phyloP scores from a whole-genome alignment of 441 rosid species.

The Raphanus hybrid region DNA sequence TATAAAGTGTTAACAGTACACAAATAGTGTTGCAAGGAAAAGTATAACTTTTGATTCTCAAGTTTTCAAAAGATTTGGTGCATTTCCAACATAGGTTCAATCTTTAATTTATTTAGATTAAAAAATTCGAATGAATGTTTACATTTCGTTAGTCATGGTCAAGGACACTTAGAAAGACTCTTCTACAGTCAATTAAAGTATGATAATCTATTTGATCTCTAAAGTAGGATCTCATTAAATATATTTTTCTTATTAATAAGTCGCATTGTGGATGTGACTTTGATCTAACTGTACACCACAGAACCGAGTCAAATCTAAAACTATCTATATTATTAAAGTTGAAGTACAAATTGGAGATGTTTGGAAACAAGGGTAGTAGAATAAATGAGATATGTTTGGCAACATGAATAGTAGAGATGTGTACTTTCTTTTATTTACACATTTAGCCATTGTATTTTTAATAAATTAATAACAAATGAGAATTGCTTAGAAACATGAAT shows the following conservation, averaged over 20 bases:
- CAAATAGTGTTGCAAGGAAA: slow-evolving; percentile 8
- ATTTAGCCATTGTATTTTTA: too few species aligned
- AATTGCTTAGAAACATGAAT: too few species aligned
- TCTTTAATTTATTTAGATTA: not conserved
- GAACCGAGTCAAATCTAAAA: slow-evolving; percentile 8
- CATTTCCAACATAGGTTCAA: slow-evolving; percentile 6
- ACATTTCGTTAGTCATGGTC: slow-evolving; percentile 30
- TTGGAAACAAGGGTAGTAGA: too few species aligned
- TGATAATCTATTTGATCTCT: slow-evolving; percentile 25
- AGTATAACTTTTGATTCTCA: not conserved
- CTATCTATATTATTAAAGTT: too few species aligned
- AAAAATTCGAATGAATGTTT: not conserved
- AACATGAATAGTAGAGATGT: too few species aligned
- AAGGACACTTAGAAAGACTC: slow-evolving; percentile 36
- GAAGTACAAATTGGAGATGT: too few species aligned
- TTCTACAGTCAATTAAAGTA: slow-evolving; percentile 36
- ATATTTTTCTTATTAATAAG: not conserved
- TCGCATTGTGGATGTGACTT: slow-evolving; percentile 11
- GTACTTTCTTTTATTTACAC: too few species aligned
- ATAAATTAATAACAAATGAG: too few species aligned
- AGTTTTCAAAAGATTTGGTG: slow-evolving; percentile 34
- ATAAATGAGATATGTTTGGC: too few species aligned
- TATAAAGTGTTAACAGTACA: not conserved
- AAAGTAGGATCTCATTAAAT: not conserved
- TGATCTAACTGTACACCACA: slow-evolving; percentile 10